Conservation (phyloP, 1,284 basidiomycete genomes). For the Ceratobasidium sp. region DNA sequence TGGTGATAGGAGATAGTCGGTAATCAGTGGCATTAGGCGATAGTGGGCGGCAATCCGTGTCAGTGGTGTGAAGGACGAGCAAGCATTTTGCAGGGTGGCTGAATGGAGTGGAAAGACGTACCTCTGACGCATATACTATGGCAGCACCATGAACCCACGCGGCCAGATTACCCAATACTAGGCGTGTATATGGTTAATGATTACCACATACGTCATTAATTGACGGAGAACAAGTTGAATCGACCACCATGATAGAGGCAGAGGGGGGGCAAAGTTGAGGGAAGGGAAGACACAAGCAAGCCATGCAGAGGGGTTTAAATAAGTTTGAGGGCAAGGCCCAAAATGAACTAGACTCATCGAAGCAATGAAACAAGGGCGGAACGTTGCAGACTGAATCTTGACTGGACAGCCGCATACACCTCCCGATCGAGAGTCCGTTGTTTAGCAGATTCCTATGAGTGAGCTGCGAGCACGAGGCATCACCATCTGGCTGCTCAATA, state of each 20-base stretch:
- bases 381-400: conserved; percentile 76
- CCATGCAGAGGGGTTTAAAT: not conserved
- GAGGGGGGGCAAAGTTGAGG: conserved; percentile 23
- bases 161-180: conserved; percentile 81
- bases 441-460: conserved; percentile 81
- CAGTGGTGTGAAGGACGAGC: not conserved
- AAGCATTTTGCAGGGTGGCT: not conserved
- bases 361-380: conserved; percentile 83
- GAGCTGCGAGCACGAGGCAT: conserved; percentile 55
- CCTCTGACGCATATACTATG: conserved; percentile 74
- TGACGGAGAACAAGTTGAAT: conserved; percentile 37
- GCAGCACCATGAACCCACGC: conserved; percentile 77
- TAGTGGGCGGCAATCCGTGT: not conserved
- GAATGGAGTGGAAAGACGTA: too few relatives aligned
- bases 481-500: not conserved
- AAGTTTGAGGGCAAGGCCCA: not conserved
- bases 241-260: conserved; percentile 14
- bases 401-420: conserved; percentile 69
- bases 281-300: conserved; percentile 12
- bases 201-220: conserved; percentile 28
- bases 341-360: conserved; percentile 67
- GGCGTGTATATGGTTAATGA: conserved; percentile 54
- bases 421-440: conserved; percentile 73
- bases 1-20: not conserved
- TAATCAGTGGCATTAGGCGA: not conserved